These are phyloP conservation scores for Phytophthora cryptogea DNA, from an alignment of 352 stramenopile species.

Conservation along the genomic window DNA sequence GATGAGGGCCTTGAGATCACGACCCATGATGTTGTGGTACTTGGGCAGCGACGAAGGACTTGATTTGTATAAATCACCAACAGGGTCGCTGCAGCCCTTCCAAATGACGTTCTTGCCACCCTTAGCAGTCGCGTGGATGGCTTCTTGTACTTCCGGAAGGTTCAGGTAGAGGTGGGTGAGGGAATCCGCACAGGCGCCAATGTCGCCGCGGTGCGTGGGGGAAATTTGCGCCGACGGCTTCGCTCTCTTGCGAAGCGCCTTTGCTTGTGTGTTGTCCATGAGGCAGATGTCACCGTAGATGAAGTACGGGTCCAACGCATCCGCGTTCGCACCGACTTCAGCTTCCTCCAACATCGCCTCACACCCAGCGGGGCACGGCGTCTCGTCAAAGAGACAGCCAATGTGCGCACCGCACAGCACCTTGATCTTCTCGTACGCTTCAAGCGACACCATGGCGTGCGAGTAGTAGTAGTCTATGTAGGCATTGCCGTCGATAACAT, in stretches of 20 bases:
- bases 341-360: constrained; percentile 55
- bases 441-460: constrained; percentile 81
- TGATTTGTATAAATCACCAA: constrained; percentile 59
- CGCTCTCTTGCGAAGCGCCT: constrained; percentile 46
- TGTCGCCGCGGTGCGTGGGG: constrained; percentile 47
- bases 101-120: constrained; percentile 46
- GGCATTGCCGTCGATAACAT: constrained; percentile 59
- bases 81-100: constrained; percentile 69
- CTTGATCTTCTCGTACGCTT: constrained; percentile 73
- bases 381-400: constrained; percentile 61
- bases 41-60: constrained; percentile 63
- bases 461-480: constrained; percentile 90
- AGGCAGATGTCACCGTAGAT: constrained; percentile 86
- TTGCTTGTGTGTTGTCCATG: constrained; percentile 57
- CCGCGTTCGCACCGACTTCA: constrained; percentile 42
- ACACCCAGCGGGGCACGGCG: constrained; percentile 47
- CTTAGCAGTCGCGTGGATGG: constrained; percentile 50
- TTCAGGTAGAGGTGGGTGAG: constrained; percentile 77
- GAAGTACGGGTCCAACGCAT: constrained; percentile 76
- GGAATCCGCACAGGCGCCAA: constrained; percentile 65
- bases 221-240: constrained; percentile 37
- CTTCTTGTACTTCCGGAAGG: constrained; percentile 55
- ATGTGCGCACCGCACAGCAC: constrained; percentile 58
- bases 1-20: constrained; percentile 61
- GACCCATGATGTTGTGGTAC: constrained; percentile 67